Evolutionary conservation across 2,329 filamentous ascomycete species (phyloP), one percentile per base, ranked within the genome.

Genomic region (Fusarium circinatum): DNA sequence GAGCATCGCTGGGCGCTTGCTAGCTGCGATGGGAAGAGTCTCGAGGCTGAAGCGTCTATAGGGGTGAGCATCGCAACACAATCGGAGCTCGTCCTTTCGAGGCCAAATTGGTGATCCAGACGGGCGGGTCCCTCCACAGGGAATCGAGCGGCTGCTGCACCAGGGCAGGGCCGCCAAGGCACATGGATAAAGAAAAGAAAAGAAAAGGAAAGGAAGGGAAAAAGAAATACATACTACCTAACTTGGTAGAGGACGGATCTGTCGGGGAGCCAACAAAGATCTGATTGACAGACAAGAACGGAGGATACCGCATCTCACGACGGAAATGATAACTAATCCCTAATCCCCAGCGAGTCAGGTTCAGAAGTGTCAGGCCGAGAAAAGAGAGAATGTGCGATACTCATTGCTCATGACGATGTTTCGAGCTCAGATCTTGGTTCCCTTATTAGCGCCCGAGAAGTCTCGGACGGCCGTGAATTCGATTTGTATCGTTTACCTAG

Each of bases 71-170:
- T 75, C 72, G 61, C 55, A 72, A 58, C 26, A 52, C 64, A 64
- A 75, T 75, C 68, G 72, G 68, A 47, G 28, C 45, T 42, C 34
- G 45, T 55, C 34, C 54, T 38, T 55, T 44, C 65, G 75, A 49
- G 45, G 61, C 72, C 54, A 75, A 66, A 65, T 67, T 69, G 59
- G 61, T 73, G 72, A 75, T 75, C 72, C 65, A 67, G 68, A 73
- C 68, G 55, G 68, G 61, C 58, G 72, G 72, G 59, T 61, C 68
- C 54, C 52, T 62, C 47, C 55, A 65, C 72, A 75, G 45, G 68
- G 65, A 73, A 75, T 75, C 72, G 72, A 55, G 67, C 52, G 44
- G 62, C 24, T 38, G 48, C 65, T 47, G 45, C 22, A 42, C 62
- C 34, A 70, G 67, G 71, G 44, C 34, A 71, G 67, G 71, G 44